Base-by-base conservation (phyloP, 2,329 filamentous ascomycete genomes). In the Colletotrichum limetticola region DNA sequence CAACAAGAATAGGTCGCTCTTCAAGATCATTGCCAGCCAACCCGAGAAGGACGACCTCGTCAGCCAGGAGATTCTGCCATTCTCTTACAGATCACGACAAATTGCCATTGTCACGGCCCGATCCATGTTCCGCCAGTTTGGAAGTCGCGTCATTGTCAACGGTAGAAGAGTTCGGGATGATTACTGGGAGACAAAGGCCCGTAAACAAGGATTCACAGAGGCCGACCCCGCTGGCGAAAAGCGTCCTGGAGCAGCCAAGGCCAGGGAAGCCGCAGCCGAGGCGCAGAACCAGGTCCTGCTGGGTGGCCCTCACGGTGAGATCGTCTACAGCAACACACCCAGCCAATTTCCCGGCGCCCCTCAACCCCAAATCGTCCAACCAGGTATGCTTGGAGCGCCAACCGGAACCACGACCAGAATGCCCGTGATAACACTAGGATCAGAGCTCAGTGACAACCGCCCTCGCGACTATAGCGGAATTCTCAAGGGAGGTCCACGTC, bases 41-140 rank as follows among this genome's bases (percentile, higher is more conserved):
- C 87, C 93, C 32, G 97, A 99, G 82, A 99, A 99, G 87, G 97
- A 99, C 82, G 95, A 98, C 79, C 87, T 99, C 19, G 98, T 99
- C 61, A 89, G 92, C 75, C 95, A 98, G 85, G 97, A 98, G 79
- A 97, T 98, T 71, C 86, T 99, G 24, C 97, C 97, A 0, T 99
- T 98, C 82, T 98, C 96, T 4, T 99, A 99, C 82, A 91, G 97
- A 57, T 99, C 97, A n/a, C 91, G 97, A 63, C 97, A 99, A 83
- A 99, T 99, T 77, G 97, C 97, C 64, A 98, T 99, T 75, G 97
- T 99, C 56, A 98, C 97, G 1, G 97, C 97, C 35, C 92, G 95
- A 76, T 98, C 96, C 77, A 99, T 99, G 97, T 99, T 98, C 83
- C 92, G 97, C 56, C 97, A 99, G 82, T 99, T 99, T 82, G 97